phyloP scores from a whole-genome alignment of 2,329 filamentous ascomycete genomes.

The Colletotrichum navitas region DNA sequence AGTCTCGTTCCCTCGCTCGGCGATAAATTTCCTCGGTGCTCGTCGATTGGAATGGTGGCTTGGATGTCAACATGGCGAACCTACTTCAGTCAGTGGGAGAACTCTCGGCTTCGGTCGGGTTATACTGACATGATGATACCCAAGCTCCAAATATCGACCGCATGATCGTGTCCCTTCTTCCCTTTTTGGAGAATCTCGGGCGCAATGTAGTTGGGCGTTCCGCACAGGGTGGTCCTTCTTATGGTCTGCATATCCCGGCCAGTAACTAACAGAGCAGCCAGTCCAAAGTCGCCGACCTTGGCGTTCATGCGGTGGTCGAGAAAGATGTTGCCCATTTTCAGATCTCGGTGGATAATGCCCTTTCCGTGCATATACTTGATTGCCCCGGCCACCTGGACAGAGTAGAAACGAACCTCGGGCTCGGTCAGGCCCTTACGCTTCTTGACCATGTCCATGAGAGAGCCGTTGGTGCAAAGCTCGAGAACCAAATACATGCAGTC shows the following conservation, averaged over 20 bases:
- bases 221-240: constrained; percentile 92
- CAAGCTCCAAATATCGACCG: constrained; percentile 98
- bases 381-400: constrained; percentile 93
- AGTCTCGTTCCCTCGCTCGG: constrained; percentile 77
- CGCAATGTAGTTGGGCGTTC: constrained; percentile 98
- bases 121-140: constrained; percentile 90
- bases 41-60: constrained; percentile 94
- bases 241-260: constrained; percentile 89
- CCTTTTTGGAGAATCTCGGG: constrained; percentile 96
- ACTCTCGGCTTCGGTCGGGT: no score
- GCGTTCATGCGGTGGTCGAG: constrained; percentile 95
- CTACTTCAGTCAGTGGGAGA: constrained; percentile 57
- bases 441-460: constrained; percentile 97
- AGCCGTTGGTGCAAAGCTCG: constrained; percentile 94
- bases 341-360: constrained; percentile 94
- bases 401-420: constrained; percentile 93
- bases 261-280: constrained; percentile 91
- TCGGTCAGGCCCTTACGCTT: constrained; percentile 90
- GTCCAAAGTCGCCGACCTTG: constrained; percentile 96
- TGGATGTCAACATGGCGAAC: constrained; percentile 96
- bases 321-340: constrained; percentile 99
- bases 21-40: constrained; percentile 89
- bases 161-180: constrained; percentile 95
- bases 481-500: constrained; percentile 93
- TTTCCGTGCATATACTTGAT: constrained; percentile 98